Evolutionary conservation across 2,329 filamentous ascomycete species (phyloP).

Genomic region (Drechmeria coniospora): DNA sequence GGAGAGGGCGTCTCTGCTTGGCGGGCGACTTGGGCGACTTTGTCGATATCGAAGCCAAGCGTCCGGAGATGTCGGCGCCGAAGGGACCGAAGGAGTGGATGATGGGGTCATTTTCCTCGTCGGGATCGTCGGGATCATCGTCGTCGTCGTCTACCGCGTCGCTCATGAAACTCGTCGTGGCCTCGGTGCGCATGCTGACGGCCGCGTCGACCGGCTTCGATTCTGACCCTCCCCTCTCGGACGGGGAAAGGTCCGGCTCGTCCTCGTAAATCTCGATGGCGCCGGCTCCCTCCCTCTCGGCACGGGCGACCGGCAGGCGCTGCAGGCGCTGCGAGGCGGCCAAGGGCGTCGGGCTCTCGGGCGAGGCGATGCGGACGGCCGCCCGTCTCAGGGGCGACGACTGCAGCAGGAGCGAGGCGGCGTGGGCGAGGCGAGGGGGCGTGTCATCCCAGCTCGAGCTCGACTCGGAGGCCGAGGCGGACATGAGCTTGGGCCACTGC

Average conservation of each 20-base stretch:
- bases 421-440: constrained; percentile 22
- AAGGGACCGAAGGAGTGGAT: constrained; percentile 86
- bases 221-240: constrained; percentile 6
- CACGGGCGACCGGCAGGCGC: constrained; percentile 18
- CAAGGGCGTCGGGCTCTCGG: constrained; percentile 49
- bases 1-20: constrained; percentile 6
- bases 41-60: constrained; percentile 63
- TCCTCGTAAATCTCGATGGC: constrained; percentile 62
- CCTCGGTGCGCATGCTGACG: constrained; percentile 34
- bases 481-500: constrained; percentile 59
- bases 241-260: constrained; percentile 29
- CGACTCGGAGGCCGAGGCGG: constrained; percentile 40
- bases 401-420: constrained; percentile 34
- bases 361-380: constrained; percentile 51
- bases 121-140: constrained; percentile 53
- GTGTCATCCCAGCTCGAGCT: constrained; percentile 58
- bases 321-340: constrained; percentile 29
- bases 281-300: constrained; percentile 16
- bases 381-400: constrained; percentile 44
- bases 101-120: constrained; percentile 90
- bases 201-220: constrained; percentile 9
- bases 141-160: constrained; percentile 43
- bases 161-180: constrained; percentile 39
- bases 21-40: constrained; percentile 39
- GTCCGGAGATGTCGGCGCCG: constrained; percentile 69